Evolutionary conservation across 2,329 filamentous ascomycete genomes (phyloP), one percentile per base, ranked within the genome.

Genomic region (Claviceps arundinis): DNA sequence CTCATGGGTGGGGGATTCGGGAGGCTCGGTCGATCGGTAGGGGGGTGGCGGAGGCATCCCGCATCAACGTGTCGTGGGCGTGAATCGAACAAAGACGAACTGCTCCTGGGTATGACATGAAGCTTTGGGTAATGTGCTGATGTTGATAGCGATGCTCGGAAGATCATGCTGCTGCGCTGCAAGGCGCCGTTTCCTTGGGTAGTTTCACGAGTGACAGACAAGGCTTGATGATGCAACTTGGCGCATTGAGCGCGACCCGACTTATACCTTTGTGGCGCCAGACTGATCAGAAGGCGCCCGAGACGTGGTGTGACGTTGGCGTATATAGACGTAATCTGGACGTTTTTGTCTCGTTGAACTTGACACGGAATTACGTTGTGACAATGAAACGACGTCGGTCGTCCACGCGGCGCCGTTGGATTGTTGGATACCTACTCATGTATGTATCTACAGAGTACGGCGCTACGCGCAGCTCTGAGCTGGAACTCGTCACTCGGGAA

Each of bases 1-100:
- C 64, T 89, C 85, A 68, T 82, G 73, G 61, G 73, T 68, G 55
- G 76, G 76, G 55, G 78, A 80, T 68, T 85, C 81, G 68, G 82
- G 82, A 62, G 78, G 77, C 65, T 83, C 77, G 62, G 78, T 71
- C 60, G 71, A 68, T 62, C 71, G 73, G 65, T 75, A 73, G 37
- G 72, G 65, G 52, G 70, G 70, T 71, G 73, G 69, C 62, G 74
- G 67, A 75, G 78, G 75, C 78, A 82, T 80, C 66, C 75, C 76
- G 74, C 67, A 57, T 61, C 45, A 53, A 55, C 51, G 17, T 44
- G 37, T 24, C 42, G 19, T 37, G 42, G 26, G 9, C 41, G 26
- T 16, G 14, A 40, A 47, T 6, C 13, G 34, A 22, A 43, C 41
- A 34, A 9, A 42, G 42, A 22, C 30, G 55, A 52, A 54, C 50